These are phyloP conservation scores for Blastobotrys buckinghamii DNA, from an alignment of 1,139 yeast genomes.

Conservation along the genomic window DNA sequence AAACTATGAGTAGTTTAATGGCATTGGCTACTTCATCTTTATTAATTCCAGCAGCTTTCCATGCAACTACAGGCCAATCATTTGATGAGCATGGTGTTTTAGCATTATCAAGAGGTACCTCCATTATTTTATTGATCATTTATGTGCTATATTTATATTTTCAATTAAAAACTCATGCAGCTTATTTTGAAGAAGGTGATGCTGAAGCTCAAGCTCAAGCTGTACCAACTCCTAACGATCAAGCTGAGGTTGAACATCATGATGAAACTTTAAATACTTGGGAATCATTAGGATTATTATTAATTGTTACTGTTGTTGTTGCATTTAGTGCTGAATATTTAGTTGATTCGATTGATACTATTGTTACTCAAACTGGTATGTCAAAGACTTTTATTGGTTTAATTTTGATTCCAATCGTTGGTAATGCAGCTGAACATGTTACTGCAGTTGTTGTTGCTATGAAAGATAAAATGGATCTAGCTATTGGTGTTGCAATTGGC, in stretches of 20 bases:
- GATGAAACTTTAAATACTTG: conserved; percentile 24
- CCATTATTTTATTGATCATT: conserved; percentile 69
- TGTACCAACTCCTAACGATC: neutral
- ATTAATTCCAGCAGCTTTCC: conserved; percentile 93
- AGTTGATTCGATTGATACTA: conserved; percentile 86
- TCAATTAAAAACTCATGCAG: conserved; percentile 83
- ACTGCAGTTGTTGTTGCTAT: conserved; percentile 92
- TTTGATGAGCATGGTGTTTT: conserved; percentile 49
- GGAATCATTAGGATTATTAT: conserved; percentile 35
- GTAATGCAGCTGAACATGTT: conserved; percentile 98
- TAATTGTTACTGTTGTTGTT: conserved; percentile 69
- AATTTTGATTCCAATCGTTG: conserved; percentile 90
- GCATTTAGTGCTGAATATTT: conserved; percentile 89
- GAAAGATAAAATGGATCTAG: conserved; percentile 96
- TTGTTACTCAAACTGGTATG: conserved; percentile 77
- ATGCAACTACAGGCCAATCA: conserved; percentile 48
- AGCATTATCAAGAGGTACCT: conserved; percentile 78
- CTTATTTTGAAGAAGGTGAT: conserved; percentile 44
- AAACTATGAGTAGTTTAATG: conserved; percentile 91
- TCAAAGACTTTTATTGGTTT: conserved; percentile 94
- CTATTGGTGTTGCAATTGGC: conserved; percentile 97
- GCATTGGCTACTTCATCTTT: conserved; percentile 86
- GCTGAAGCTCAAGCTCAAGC: conserved; percentile 30
- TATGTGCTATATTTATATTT: conserved; percentile 75
- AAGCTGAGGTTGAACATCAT: conserved; percentile 16